These are phyloP conservation scores for Fraxinus pennsylvanica DNA, from an alignment of 257 asterid species.

Conservation along the genomic window DNA sequence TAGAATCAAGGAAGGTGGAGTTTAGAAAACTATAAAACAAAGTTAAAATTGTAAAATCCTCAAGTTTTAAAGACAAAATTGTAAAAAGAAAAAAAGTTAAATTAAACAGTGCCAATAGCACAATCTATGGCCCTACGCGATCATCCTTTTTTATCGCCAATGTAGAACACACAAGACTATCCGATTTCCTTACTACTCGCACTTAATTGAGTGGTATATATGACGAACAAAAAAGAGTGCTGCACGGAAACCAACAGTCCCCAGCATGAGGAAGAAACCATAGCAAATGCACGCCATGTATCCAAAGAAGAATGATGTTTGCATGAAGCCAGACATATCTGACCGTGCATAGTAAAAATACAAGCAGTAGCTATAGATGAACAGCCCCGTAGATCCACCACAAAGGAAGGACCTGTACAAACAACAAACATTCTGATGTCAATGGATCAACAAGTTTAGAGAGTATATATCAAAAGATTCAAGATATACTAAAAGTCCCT, in stretches of 20 bases:
- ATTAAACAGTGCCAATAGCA: no score
- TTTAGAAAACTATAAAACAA: no score
- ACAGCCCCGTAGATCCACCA: constrained; percentile 52
- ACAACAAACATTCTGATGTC: not conserved
- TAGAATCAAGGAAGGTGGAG: no score
- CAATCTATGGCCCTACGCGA: no score
- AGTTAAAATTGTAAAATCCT: no score
- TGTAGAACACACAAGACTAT: not conserved
- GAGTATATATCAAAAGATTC: not conserved
- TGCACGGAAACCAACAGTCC: constrained; percentile 87
- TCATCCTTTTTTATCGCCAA: not conserved
- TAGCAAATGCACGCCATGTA: constrained; percentile 86
- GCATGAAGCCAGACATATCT: constrained; percentile 50
- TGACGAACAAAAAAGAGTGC: constrained; percentile 85
- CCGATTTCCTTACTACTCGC: constrained; percentile 45
- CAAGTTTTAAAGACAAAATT: no score
- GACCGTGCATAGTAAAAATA: constrained; percentile 49
- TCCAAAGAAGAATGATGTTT: constrained; percentile 55
- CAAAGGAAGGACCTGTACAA: constrained; percentile 42
- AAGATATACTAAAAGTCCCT: not conserved
- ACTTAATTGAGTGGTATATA: constrained; percentile 71
- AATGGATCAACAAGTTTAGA: not conserved
- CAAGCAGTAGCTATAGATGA: constrained; percentile 45
- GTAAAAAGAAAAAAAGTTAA: no score
- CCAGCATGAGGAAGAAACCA: constrained; percentile 88